Base-by-base conservation (phyloP, 768 basidiomycete genomes). In the Phylloporus rhodoxanthus region DNA sequence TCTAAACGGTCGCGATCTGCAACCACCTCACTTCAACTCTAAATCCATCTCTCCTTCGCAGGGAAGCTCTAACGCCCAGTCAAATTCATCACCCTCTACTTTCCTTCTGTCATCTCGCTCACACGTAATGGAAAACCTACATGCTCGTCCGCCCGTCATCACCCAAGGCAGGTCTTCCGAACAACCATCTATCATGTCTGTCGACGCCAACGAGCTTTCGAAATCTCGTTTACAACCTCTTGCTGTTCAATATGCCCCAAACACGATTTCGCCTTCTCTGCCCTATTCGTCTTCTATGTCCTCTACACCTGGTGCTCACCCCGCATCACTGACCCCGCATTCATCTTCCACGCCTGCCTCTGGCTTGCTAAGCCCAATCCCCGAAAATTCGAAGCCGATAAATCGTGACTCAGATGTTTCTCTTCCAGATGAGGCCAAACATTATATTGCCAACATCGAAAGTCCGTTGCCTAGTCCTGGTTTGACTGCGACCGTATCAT, bases 361-460 rank as follows among this genome's bases (percentile, higher is more conserved):
- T 14, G 47, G 42, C 28, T 51, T 54, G 28, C 61, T 59, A 34
- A 63, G 49, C 41, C 64, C 56, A 32, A 63, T 57, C 36, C 54
- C 62, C 17, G 66, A 72, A 60, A 60, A 61, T 52, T 64, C 67
- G 19, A 63, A 64, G n/a, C 62, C 69, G 5, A 56, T 72, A 15
- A 77, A 79, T n/a, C 77, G 83, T 47, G 83, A 84, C 44, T 88
- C 85, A 8, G 76, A 77, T 20, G 78, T 84, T 43, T 80, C 83
- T 29, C 72, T 89, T 32, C 85, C 88, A 1, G 86, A 89, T 47
- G 89, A 91, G 63, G 84, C 87, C 14, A 79, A 74, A 54, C 80
- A 77, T 42, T 89, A 87, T 59, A 83, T 87, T 48, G 74, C 79
- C 32, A 79, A 76, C 57, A 81, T 86, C 77, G 85, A 87, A 48